These are phyloP conservation scores for Xylariaceae sp. DNA, from an alignment of 2,329 filamentous ascomycete genomes.

Conservation along the genomic window DNA sequence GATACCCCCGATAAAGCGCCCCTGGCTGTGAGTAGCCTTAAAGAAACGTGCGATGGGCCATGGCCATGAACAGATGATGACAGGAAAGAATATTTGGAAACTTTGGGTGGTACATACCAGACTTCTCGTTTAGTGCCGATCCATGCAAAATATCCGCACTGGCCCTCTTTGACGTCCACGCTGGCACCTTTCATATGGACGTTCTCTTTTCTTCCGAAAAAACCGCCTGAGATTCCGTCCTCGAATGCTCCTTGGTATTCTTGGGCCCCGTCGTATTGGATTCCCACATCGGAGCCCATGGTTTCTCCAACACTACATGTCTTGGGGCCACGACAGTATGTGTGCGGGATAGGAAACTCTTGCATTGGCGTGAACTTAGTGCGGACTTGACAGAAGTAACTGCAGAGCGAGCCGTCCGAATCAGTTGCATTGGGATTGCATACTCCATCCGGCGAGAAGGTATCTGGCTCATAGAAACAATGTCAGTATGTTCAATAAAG, in stretches of 20 bases:
- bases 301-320: not conserved
- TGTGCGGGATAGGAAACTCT: conserved; percentile 8
- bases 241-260: not conserved
- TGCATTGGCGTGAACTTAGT: conserved; percentile 5
- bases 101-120: conserved; percentile 9
- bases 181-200: not conserved
- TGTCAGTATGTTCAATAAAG: no score
- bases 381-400: not conserved
- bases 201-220: not conserved
- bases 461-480: no score
- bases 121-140: conserved; percentile 7
- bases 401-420: no score
- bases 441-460: no score
- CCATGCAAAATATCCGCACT: conserved; percentile 15
- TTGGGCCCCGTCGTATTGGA: no score
- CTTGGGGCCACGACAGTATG: conserved; percentile 12
- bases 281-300: no score
- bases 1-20: no score
- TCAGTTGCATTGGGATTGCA: no score
- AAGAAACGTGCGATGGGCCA: no score
- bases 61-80: no score
- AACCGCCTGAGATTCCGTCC: conserved; percentile 8
- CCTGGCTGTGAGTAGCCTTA: no score
- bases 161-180: conserved; percentile 1
- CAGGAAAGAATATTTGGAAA: no score